These are phyloP conservation scores for Talaromyces adpressus DNA, from an alignment of 495 filamentous ascomycete species.

Conservation along the genomic window DNA sequence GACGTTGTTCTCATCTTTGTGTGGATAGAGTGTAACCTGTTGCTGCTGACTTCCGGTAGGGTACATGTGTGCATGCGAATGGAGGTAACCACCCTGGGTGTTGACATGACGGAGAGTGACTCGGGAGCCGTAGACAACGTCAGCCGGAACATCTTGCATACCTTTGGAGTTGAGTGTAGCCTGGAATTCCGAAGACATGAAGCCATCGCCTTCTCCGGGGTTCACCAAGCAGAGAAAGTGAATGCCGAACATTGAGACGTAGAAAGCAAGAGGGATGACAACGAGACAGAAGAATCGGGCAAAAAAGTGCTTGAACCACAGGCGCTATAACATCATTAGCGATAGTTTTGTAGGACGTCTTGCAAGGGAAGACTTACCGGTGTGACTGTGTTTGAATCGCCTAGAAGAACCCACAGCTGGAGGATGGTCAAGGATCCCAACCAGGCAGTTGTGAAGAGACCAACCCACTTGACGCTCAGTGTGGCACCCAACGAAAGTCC, in stretches of 20 bases:
- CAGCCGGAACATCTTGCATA: constrained; percentile 91
- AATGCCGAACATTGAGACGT: constrained; percentile 91
- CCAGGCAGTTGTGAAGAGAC: constrained; percentile 97
- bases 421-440: constrained; percentile 85
- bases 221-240: constrained; percentile 91
- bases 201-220: constrained; percentile 94
- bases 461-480: constrained; percentile 97
- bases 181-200: constrained; percentile 99
- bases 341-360: constrained; percentile 5
- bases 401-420: constrained; percentile 90
- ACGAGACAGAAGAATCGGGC: constrained; percentile 89
- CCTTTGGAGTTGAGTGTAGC: constrained; percentile 91
- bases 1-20: constrained; percentile 98
- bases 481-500: constrained; percentile 87
- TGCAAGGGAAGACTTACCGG: constrained; percentile 38
- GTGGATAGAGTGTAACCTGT: constrained; percentile 95
- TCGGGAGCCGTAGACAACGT: constrained; percentile 82
- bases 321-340: constrained; percentile 38
- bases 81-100: constrained; percentile 94
- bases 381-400: constrained; percentile 77
- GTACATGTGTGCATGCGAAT: constrained; percentile 97
- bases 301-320: constrained; percentile 93
- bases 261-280: constrained; percentile 81
- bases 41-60: constrained; percentile 96
- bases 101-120: constrained; percentile 86